A percentile compares a stretch with the other conserved stretches of the same genome.
phyloP scores from a whole-genome alignment of 202 grass and related monocot genomes.

The Setaria viridis region DNA sequence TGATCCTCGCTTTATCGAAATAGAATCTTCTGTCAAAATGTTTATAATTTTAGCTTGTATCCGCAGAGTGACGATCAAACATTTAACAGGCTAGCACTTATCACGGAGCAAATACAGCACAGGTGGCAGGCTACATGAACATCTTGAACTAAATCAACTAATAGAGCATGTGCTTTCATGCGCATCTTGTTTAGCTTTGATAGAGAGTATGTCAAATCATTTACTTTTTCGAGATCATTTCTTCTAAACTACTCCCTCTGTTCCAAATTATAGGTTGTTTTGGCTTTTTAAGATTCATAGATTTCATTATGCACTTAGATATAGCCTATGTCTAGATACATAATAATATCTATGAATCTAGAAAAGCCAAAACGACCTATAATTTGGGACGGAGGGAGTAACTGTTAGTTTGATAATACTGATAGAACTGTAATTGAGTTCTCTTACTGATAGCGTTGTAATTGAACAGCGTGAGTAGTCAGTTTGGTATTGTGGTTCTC shows the following conservation, averaged over 20 bases:
- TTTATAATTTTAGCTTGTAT: neutral
- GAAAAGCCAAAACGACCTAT: no score
- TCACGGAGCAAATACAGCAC: neutral
- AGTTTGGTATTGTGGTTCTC: neutral
- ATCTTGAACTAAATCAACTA: neutral
- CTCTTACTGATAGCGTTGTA: no score
- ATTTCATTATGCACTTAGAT: no score
- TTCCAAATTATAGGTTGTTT: no score
- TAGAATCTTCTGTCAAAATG: neutral
- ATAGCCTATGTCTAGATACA: no score
- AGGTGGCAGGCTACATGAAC: neutral
- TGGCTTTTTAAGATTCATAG: no score
- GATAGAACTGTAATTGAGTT: neutral
- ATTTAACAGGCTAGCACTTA: neutral
- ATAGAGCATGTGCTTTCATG: neutral
- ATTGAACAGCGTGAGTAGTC: neutral
- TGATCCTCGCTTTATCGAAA: neutral
- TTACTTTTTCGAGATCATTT: neutral
- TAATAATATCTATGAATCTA: no score
- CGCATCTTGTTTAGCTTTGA: neutral
- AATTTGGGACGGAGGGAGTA: no score
- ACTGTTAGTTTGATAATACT: neutral
- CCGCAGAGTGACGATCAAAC: neutral
- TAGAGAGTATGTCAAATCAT: neutral
- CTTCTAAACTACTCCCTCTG: neutral